A percentile compares a stretch with the other conserved stretches of the same genome.
phyloP scores from a whole-genome alignment of 2,329 filamentous ascomycete species.

The Podosphaera aphanis region DNA sequence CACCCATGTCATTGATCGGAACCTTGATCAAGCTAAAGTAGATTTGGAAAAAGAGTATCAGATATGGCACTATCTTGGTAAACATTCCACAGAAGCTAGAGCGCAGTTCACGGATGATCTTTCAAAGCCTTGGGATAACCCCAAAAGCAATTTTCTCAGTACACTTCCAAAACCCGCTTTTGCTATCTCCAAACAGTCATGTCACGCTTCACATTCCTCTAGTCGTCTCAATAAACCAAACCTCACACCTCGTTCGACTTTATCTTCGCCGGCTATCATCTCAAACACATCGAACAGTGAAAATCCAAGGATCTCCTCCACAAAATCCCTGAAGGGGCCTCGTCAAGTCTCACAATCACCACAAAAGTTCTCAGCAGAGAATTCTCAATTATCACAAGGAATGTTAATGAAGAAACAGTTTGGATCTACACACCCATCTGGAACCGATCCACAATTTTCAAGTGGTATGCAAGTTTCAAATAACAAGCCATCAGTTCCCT shows the following conservation, averaged over 20 bases:
- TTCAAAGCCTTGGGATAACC: constrained; percentile 32
- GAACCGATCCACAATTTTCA: background rate
- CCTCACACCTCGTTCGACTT: background rate
- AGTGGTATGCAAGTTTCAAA: background rate
- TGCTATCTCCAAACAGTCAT: constrained; percentile 18
- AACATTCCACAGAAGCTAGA: constrained; percentile 68
- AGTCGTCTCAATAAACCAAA: background rate
- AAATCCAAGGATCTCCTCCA: background rate
- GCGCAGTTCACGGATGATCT: constrained; percentile 76
- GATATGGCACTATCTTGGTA: constrained; percentile 74
- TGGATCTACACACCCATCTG: background rate
- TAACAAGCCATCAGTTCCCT: background rate
- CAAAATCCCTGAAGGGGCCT: background rate
- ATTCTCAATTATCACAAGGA: background rate
- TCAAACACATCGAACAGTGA: background rate
- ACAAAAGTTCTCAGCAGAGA: background rate
- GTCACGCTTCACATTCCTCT: constrained; percentile 14
- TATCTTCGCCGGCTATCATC: background rate
- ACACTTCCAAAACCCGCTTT: constrained; percentile 33
- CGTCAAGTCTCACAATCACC: background rate
- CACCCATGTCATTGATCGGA: constrained; percentile 29
- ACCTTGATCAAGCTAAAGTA: constrained; percentile 40
- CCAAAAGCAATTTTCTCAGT: constrained; percentile 49
- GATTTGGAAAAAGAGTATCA: constrained; percentile 50
- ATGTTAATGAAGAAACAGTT: background rate